These are phyloP conservation scores for Typha latifolia DNA, from an alignment of 176 grass and related monocot genomes.

Conservation along the genomic window DNA sequence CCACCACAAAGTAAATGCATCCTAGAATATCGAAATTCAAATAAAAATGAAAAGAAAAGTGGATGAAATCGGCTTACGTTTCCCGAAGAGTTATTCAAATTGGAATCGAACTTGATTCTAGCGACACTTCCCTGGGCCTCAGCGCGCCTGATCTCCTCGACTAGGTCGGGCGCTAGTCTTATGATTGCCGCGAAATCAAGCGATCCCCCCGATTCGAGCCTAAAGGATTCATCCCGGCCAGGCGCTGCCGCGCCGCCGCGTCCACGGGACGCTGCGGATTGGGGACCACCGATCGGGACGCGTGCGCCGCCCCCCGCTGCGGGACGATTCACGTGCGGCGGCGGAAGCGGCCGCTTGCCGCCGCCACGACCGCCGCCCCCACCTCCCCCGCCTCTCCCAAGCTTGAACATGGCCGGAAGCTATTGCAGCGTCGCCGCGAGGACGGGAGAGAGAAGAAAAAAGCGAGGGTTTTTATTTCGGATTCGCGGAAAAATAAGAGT, in stretches of 20 bases:
- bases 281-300: background rate
- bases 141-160: conserved; percentile 87
- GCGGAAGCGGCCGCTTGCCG: conserved; percentile 14
- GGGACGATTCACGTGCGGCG: conserved; percentile 11
- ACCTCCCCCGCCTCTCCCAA: conserved; percentile 30
- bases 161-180: conserved; percentile 67
- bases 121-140: conserved; percentile 73
- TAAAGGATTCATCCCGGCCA: conserved; percentile 62
- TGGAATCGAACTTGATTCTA: conserved; percentile 80
- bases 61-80: conserved; percentile 49
- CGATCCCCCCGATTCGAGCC: conserved; percentile 43
- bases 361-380: conserved; percentile 15
- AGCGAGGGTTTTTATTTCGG: background rate
- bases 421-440: background rate
- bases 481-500: background rate
- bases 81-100: conserved; percentile 46
- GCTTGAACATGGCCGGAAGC: conserved; percentile 14
- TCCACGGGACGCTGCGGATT: conserved; percentile 16
- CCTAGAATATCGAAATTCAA: background rate
- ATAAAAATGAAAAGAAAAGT: background rate
- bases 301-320: conserved; percentile 21
- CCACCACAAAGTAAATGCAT: background rate
- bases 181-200: conserved; percentile 79
- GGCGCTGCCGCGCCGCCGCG: conserved; percentile 23
- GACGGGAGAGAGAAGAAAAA: background rate